These are phyloP conservation scores for Athelia psychrophila DNA, from an alignment of 1,284 basidiomycete genomes.

Conservation along the genomic window DNA sequence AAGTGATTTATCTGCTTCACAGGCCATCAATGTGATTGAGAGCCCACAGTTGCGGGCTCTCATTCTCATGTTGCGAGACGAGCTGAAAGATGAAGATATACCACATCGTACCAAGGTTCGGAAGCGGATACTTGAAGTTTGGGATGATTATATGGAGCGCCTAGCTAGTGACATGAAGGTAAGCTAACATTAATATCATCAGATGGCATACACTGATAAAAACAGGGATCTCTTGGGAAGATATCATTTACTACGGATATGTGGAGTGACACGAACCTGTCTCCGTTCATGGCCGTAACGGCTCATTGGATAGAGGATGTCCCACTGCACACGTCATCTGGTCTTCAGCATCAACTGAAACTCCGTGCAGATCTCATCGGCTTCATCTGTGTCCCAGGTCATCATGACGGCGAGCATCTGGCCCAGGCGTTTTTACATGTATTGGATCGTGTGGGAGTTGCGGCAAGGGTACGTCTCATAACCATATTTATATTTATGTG, in stretches of 20 bases:
- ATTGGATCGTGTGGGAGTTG: not conserved
- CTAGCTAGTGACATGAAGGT: slow-evolving; percentile 15
- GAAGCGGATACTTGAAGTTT: slow-evolving; percentile 16
- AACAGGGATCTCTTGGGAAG: slow-evolving; percentile 12
- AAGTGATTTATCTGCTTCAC: not conserved
- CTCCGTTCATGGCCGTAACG: slow-evolving; percentile 14
- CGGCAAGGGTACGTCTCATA: not conserved
- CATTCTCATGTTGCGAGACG: slow-evolving; percentile 19
- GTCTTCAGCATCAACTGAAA: slow-evolving; percentile 1
- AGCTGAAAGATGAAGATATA: slow-evolving; percentile 17
- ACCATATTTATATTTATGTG: not conserved
- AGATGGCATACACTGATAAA: not conserved
- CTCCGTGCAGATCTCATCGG: slow-evolving; percentile 10
- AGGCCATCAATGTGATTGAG: slow-evolving; percentile 28
- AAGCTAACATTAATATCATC: not conserved
- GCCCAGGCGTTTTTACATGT: slow-evolving; percentile 3
- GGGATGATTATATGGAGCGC: slow-evolving; percentile 12
- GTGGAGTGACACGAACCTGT: slow-evolving; percentile 10
- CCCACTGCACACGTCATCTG: not conserved
- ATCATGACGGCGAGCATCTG: slow-evolving; percentile 14
- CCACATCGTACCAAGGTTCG: slow-evolving; percentile 21
- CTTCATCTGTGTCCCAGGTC: slow-evolving; percentile 10
- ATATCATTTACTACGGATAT: slow-evolving; percentile 16
- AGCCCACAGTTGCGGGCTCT: slow-evolving; percentile 24
- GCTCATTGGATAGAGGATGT: slow-evolving; percentile 10